These are phyloP conservation scores for Mycena epipterygia DNA, from an alignment of 768 basidiomycete species.

Conservation along the genomic window DNA sequence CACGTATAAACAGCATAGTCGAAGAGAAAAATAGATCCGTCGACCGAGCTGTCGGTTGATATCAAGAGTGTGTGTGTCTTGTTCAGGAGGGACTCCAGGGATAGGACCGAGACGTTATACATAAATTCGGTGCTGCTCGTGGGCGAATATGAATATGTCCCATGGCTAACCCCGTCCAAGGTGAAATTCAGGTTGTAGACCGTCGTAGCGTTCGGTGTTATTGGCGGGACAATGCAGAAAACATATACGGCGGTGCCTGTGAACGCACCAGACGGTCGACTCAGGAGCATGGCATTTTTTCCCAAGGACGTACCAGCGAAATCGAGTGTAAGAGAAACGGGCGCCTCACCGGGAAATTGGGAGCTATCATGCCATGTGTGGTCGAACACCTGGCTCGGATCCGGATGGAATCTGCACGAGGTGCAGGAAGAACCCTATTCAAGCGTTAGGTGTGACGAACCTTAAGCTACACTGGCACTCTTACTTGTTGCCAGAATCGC, in stretches of 20 bases:
- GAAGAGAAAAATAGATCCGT: slow-evolving; percentile 29
- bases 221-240: slow-evolving; percentile 30
- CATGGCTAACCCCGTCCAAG: slow-evolving; percentile 14
- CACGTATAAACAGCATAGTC: slow-evolving; percentile 36
- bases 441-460: background rate
- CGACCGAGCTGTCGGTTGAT: slow-evolving; percentile 18
- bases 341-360: slow-evolving; percentile 2
- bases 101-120: slow-evolving; percentile 29
- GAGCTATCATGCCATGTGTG: slow-evolving; percentile 32
- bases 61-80: slow-evolving; percentile 14
- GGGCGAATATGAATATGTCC: background rate
- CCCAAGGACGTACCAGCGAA: slow-evolving; percentile 18
- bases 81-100: slow-evolving; percentile 21
- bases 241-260: slow-evolving; percentile 31
- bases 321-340: slow-evolving; percentile 26
- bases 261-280: background rate
- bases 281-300: background rate
- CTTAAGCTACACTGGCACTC: background rate
- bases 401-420: slow-evolving; percentile 19
- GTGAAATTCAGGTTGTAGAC: slow-evolving; percentile 26
- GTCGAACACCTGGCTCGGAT: slow-evolving; percentile 24
- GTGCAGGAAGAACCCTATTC: slow-evolving; percentile 21
- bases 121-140: slow-evolving; percentile 18
- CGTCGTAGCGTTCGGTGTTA: background rate
- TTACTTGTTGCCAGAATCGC: slow-evolving; percentile 14